These are phyloP conservation scores for Ceratopteris richardii DNA, from an alignment of 75 land plant genomes.

Conservation along the genomic window DNA sequence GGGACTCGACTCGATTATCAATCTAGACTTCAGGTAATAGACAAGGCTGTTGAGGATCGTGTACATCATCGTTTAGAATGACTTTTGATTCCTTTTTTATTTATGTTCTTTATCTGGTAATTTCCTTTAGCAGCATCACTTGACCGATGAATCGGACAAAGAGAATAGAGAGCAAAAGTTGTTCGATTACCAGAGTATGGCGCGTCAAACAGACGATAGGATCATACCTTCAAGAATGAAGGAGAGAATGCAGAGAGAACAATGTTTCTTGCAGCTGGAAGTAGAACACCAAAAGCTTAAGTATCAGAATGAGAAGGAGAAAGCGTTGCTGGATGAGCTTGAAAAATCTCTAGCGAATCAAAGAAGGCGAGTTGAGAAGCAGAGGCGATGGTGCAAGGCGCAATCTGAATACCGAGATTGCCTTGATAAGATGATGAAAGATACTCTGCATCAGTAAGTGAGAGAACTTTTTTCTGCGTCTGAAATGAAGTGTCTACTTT, in stretches of 20 bases:
- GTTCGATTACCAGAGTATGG: too few relatives aligned
- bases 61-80: too few relatives aligned
- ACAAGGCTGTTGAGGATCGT: too few relatives aligned
- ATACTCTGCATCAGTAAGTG: constrained; percentile 96
- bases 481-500: neutral
- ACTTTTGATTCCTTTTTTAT: too few relatives aligned
- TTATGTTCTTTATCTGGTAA: too few relatives aligned
- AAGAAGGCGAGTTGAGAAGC: constrained; percentile 71
- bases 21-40: constrained; percentile 4
- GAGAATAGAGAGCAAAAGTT: too few relatives aligned
- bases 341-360: constrained; percentile 51
- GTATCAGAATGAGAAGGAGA: constrained; percentile 56
- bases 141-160: too few relatives aligned
- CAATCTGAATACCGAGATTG: constrained; percentile 64
- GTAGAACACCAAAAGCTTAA: constrained; percentile 45
- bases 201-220: too few relatives aligned
- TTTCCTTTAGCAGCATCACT: too few relatives aligned
- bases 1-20: constrained; percentile 14
- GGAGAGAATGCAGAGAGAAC: constrained; percentile 37
- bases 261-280: constrained; percentile 50
- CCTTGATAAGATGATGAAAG: constrained; percentile 90
- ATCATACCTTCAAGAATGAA: too few relatives aligned
- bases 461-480: neutral
- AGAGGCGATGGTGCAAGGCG: constrained; percentile 68
- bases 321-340: constrained; percentile 45